Conservation (phyloP, 345 rosid genomes). For the Syzygium jambos region DNA sequence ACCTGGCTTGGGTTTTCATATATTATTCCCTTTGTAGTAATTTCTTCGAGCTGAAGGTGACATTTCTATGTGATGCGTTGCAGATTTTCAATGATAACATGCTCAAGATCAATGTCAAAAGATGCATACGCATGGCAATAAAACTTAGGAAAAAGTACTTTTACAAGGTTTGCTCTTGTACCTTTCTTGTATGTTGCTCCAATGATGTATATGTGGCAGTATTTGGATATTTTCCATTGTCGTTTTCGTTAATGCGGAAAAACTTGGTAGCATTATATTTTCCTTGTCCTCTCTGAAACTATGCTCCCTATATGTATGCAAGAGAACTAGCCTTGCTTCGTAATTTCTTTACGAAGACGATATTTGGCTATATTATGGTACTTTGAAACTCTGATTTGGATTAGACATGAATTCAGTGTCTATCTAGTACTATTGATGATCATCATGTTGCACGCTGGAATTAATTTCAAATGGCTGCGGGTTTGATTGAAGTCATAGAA, state of each 20-base stretch:
- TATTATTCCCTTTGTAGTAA: not conserved
- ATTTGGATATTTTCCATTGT: not conserved
- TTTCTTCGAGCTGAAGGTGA: not conserved
- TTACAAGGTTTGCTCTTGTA: slow-evolving; percentile 46
- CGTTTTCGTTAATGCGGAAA: not conserved
- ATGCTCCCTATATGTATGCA: not conserved
- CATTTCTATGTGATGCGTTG: slow-evolving; percentile 3
- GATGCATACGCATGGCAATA: slow-evolving; percentile 64
- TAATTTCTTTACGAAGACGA: not conserved
- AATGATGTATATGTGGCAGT: not conserved
- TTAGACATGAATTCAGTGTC: not conserved
- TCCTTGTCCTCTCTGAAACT: not conserved
- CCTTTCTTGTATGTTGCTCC: not conserved
- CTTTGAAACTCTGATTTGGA: not conserved
- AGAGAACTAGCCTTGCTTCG: not conserved
- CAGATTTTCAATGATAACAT: slow-evolving; percentile 87
- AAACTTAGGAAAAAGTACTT: slow-evolving; percentile 79
- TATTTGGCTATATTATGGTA: not conserved
- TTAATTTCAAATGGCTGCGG: not conserved
- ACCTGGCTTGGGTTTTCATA: not conserved
- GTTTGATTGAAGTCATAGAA: not conserved
- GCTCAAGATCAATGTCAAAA: slow-evolving; percentile 59
- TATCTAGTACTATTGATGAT: not conserved
- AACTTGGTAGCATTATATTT: not conserved
- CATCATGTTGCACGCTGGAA: not conserved